Evolutionary conservation across 352 stramenopile genomes (phyloP).

Genomic region (Globisporangium mamillatum): DNA sequence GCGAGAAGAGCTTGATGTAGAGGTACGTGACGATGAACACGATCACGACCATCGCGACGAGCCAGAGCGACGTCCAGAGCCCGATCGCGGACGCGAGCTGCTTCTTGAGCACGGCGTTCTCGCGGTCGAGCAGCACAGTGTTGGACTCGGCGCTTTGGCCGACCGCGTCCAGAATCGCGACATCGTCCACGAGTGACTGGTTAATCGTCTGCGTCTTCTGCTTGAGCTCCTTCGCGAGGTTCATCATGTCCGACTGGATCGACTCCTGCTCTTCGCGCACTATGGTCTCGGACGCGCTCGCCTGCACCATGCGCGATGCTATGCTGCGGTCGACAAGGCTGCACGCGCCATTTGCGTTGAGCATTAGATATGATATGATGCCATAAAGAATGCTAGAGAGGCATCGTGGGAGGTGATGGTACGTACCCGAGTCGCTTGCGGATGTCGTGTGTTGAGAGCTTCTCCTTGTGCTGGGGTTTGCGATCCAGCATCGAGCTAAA

Average conservation of each 20-base stretch:
- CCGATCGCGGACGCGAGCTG: slow-evolving; percentile 72
- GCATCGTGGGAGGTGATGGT: neutral
- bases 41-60: slow-evolving; percentile 55
- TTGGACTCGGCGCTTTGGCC: slow-evolving; percentile 70
- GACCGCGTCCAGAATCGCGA: slow-evolving; percentile 74
- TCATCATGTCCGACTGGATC: slow-evolving; percentile 76
- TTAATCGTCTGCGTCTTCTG: slow-evolving; percentile 74
- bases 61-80: slow-evolving; percentile 70
- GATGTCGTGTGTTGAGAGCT: slow-evolving; percentile 55
- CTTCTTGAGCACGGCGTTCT: slow-evolving; percentile 58
- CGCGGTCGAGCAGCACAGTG: slow-evolving; percentile 51
- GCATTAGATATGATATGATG: neutral
- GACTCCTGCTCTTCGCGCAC: slow-evolving; percentile 62
- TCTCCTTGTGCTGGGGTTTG: slow-evolving; percentile 28
- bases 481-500: slow-evolving; percentile 62
- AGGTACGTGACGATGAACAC: slow-evolving; percentile 72
- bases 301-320: slow-evolving; percentile 18
- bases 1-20: slow-evolving; percentile 78
- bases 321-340: slow-evolving; percentile 38
- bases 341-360: neutral
- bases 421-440: slow-evolving; percentile 53
- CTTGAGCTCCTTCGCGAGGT: slow-evolving; percentile 69
- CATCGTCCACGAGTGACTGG: slow-evolving; percentile 61
- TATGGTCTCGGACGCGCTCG: slow-evolving; percentile 37
- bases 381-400: neutral